phyloP scores from a whole-genome alignment of 768 basidiomycete genomes.

The Trametes gibbosa region DNA sequence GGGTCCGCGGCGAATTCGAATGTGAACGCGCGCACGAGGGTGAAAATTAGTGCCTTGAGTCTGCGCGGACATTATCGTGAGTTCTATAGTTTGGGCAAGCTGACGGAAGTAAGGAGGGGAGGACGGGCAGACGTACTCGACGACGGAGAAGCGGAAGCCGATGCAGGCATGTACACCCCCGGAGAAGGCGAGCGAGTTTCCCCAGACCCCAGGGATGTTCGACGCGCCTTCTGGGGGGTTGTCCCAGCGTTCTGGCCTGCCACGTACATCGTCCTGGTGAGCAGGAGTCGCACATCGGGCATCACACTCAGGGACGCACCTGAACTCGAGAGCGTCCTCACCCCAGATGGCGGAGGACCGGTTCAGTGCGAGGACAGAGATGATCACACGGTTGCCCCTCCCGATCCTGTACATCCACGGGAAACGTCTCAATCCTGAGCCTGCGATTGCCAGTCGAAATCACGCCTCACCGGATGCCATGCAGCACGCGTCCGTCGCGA shows the following conservation, averaged over 20 bases:
- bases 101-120: background rate
- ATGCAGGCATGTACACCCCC: constrained; percentile 68
- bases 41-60: constrained; percentile 32
- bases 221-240: constrained; percentile 40
- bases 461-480: constrained; percentile 20
- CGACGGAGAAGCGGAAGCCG: constrained; percentile 60
- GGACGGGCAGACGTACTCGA: constrained; percentile 43
- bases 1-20: constrained; percentile 29
- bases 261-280: no score
- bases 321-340: constrained; percentile 57
- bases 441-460: background rate
- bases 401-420: constrained; percentile 6
- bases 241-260: constrained; percentile 62
- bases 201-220: constrained; percentile 57
- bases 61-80: constrained; percentile 2
- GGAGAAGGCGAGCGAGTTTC: constrained; percentile 56
- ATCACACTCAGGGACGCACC: constrained; percentile 30
- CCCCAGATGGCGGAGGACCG: constrained; percentile 56
- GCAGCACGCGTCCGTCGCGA: constrained; percentile 6
- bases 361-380: constrained; percentile 57
- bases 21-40: constrained; percentile 29
- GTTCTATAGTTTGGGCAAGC: no score
- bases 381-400: constrained; percentile 31
- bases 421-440: no score
- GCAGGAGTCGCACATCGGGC: no score